Evolutionary conservation across 2,329 filamentous ascomycete species (phyloP).

Genomic region (Lecanicillium sp.): DNA sequence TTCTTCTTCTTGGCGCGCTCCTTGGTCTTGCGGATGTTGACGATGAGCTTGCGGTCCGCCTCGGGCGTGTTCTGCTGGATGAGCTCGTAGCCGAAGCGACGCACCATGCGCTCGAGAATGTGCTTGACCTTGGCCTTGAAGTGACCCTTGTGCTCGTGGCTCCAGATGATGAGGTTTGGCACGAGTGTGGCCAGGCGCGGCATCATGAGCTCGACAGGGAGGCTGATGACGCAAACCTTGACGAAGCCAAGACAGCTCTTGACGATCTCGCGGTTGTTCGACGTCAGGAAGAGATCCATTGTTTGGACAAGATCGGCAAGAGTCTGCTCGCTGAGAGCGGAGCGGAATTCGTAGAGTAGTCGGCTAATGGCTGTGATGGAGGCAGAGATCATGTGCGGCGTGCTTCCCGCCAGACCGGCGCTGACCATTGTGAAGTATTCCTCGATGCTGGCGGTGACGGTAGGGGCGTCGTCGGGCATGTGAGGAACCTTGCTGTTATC

Average conservation of each 20-base stretch:
- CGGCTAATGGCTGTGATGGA: constrained; percentile 92
- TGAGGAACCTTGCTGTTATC: constrained; percentile 80
- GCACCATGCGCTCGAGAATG: constrained; percentile 88
- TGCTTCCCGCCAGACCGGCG: constrained; percentile 84
- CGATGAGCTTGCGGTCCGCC: constrained; percentile 79
- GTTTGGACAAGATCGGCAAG: constrained; percentile 83
- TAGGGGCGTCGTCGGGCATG: constrained; percentile 74
- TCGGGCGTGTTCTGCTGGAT: constrained; percentile 79
- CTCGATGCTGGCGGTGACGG: constrained; percentile 74
- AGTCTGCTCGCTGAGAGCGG: constrained; percentile 58
- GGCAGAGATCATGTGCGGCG: constrained; percentile 95
- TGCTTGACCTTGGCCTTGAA: constrained; percentile 98
- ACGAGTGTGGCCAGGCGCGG: constrained; percentile 71
- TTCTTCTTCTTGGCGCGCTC: constrained; percentile 89
- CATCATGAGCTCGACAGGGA: constrained; percentile 72
- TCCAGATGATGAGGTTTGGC: constrained; percentile 90
- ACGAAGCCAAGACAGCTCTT: constrained; percentile 91
- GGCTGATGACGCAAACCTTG: constrained; percentile 85
- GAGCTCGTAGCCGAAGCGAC: constrained; percentile 76
- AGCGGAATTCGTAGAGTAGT: constrained; percentile 87
- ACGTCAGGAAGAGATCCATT: constrained; percentile 92
- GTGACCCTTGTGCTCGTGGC: constrained; percentile 95
- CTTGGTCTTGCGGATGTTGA: constrained; percentile 91
- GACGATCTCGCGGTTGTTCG: constrained; percentile 94
- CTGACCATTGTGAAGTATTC: constrained; percentile 99